phyloP scores from a whole-genome alignment of 805 yeast species.

The Tetrapisispora namnaoensis region DNA sequence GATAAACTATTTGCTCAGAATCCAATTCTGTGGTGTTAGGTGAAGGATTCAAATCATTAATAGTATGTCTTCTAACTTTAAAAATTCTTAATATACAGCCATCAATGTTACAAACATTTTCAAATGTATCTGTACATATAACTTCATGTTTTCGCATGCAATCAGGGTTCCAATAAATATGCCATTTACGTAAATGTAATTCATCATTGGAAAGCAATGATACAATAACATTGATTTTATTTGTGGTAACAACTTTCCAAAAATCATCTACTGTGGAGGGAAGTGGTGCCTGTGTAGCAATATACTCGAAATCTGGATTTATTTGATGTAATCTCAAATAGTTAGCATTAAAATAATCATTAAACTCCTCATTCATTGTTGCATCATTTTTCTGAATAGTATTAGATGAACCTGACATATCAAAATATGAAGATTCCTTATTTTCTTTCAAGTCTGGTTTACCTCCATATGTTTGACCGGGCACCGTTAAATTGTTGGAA shows the following conservation, averaged over 20 bases:
- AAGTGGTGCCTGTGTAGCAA: constrained; percentile 89
- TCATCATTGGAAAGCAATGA: constrained; percentile 72
- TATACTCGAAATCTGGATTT: constrained; percentile 39
- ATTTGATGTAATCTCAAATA: constrained; percentile 40
- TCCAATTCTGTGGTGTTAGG: constrained; percentile 14
- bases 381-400: not conserved
- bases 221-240: constrained; percentile 57
- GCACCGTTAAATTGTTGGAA: not conserved
- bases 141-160: constrained; percentile 17
- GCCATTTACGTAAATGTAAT: constrained; percentile 68
- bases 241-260: constrained; percentile 71
- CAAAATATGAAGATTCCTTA: constrained; percentile 1
- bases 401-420: not conserved
- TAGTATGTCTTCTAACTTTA: constrained; percentile 9
- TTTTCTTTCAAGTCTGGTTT: not conserved
- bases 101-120: constrained; percentile 22
- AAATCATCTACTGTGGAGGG: constrained; percentile 72
- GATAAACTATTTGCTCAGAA: constrained; percentile 40
- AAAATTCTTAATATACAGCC: constrained; percentile 30
- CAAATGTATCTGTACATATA: constrained; percentile 30
- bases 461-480: not conserved
- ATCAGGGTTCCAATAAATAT: constrained; percentile 61
- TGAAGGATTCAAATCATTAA: constrained; percentile 1
- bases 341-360: constrained; percentile 84
- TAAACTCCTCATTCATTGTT: constrained; percentile 6